Percentiles rank a stretch among this genome's conserved stretches.
Evolutionary conservation across 2,329 filamentous ascomycete species (phyloP).

Genomic region (Penicillium sp.): DNA sequence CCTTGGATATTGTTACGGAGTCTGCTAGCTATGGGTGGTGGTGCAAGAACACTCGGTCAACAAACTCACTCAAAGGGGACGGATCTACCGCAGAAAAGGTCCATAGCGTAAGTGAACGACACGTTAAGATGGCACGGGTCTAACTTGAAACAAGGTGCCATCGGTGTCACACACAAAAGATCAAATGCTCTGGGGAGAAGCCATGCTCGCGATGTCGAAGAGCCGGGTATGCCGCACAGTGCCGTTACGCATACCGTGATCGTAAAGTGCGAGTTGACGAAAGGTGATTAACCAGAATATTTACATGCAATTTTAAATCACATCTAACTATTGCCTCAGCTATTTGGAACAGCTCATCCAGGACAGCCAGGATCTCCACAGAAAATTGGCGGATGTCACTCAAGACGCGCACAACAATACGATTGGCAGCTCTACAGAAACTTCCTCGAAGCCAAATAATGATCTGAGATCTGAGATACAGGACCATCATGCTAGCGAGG

Average conservation of each 20-base stretch:
- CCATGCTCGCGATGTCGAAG: slow-evolving; percentile 15
- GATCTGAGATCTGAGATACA: neutral
- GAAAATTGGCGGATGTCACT: neutral
- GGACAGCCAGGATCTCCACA: slow-evolving; percentile 7
- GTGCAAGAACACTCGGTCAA: no score
- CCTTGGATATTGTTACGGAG: no score
- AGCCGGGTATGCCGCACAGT: slow-evolving; percentile 9
- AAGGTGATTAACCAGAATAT: slow-evolving; percentile 10
- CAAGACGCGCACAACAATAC: no score
- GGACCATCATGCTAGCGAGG: slow-evolving; percentile 9
- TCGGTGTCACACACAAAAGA: slow-evolving; percentile 18
- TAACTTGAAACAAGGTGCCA: slow-evolving; percentile 7
- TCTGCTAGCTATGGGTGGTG: no score
- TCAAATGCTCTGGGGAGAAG: slow-evolving; percentile 18
- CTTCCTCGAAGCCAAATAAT: neutral
- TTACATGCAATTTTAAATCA: neutral
- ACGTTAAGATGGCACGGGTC: neutral
- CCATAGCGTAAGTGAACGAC: slow-evolving; percentile 13
- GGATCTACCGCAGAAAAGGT: slow-evolving; percentile 12
- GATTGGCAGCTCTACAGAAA: neutral
- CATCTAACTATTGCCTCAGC: neutral
- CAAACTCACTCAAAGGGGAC: no score
- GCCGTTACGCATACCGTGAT: slow-evolving; percentile 16
- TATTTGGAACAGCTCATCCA: slow-evolving; percentile 8
- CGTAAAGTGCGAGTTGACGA: slow-evolving; percentile 17